Evolutionary conservation across 75 land plant species (phyloP).

Genomic region (Larix kaempferi): DNA sequence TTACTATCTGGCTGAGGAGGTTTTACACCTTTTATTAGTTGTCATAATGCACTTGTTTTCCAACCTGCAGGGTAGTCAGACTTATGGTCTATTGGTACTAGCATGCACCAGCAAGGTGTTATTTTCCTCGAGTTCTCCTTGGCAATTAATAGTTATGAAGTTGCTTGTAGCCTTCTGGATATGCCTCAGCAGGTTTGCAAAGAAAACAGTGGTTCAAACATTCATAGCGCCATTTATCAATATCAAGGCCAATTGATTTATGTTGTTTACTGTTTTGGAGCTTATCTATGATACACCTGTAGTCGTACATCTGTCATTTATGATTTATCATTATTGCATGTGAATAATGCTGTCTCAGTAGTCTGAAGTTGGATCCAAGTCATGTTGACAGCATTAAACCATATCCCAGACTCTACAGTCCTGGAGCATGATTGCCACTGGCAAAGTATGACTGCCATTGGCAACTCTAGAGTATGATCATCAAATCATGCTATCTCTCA

Average conservation of each 20-base stretch:
- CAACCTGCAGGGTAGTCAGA: background rate
- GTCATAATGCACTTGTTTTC: constrained; percentile 1
- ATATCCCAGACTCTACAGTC: too few species aligned
- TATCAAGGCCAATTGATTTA: background rate
- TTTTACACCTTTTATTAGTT: background rate
- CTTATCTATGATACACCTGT: background rate
- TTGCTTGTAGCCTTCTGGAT: background rate
- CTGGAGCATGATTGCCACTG: too few species aligned
- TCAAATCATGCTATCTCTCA: too few species aligned
- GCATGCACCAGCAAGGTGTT: background rate
- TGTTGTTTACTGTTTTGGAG: background rate
- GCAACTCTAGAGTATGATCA: too few species aligned
- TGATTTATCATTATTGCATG: background rate
- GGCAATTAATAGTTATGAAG: background rate
- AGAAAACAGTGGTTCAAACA: background rate
- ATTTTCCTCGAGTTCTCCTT: background rate
- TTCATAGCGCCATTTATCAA: background rate
- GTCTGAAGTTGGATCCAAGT: background rate
- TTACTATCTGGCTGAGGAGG: background rate
- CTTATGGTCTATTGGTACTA: background rate
- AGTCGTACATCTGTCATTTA: background rate
- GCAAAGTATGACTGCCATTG: too few species aligned
- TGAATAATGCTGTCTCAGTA: background rate
- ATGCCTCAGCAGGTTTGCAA: background rate
- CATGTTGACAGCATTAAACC: background rate